Conservation (phyloP, 164 flowering plant genomes). For the Sextonia rubra region DNA sequence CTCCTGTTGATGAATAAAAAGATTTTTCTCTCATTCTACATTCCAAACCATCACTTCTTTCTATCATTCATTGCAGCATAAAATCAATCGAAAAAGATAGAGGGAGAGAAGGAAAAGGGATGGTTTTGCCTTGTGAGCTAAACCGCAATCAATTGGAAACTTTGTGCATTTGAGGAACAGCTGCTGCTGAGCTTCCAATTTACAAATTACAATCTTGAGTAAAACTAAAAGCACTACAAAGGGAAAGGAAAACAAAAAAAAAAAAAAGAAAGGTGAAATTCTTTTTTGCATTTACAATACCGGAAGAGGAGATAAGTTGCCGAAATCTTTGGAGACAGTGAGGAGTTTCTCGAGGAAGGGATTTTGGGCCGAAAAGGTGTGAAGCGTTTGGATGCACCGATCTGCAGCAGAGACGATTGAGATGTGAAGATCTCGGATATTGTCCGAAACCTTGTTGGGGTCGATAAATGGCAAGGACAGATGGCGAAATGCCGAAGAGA, state of each 20-base stretch:
- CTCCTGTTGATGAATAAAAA: no score
- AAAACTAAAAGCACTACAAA: background rate
- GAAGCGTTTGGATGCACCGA: conserved; percentile 22
- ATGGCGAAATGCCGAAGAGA: background rate
- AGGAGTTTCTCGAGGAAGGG: conserved; percentile 34
- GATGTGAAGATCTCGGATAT: background rate
- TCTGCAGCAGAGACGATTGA: conserved; percentile 24
- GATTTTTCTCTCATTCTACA: no score
- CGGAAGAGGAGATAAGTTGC: conserved; percentile 21
- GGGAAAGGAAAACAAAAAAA: no score
- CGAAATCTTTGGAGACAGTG: conserved; percentile 28
- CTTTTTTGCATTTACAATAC: no score
- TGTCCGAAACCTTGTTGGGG: background rate
- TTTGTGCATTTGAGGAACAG: background rate
- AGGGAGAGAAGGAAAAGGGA: no score
- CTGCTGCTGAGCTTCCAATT: background rate
- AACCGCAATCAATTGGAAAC: no score
- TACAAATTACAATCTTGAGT: background rate
- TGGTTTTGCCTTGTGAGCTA: no score
- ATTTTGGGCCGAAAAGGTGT: conserved; percentile 29
- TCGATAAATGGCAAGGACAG: background rate
- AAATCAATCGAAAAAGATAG: no score
- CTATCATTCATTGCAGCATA: no score
- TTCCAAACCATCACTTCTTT: no score
- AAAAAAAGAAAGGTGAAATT: no score